Conservation (phyloP, 352 stramenopile genomes). For the Pseudoperonospora humuli region DNA sequence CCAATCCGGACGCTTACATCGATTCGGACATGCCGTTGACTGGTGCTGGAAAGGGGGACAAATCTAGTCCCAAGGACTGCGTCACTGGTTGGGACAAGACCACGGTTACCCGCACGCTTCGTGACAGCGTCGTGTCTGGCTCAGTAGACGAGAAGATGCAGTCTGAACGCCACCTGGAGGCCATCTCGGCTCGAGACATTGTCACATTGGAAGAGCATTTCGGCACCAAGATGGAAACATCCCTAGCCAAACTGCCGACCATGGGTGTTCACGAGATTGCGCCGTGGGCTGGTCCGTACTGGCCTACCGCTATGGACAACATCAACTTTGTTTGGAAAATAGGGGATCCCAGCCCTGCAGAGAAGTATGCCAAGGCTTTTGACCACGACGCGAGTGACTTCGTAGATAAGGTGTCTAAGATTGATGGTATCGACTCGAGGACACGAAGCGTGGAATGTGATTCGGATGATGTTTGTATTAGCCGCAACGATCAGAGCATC, state of each 20-base stretch:
- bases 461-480: neutral
- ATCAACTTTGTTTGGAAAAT: slow-evolving; percentile 9
- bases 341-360: slow-evolving; percentile 26
- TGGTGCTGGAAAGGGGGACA: neutral
- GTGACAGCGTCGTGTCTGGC: too few species aligned
- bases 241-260: slow-evolving; percentile 16
- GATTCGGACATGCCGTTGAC: slow-evolving; percentile 5
- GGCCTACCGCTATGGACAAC: neutral
- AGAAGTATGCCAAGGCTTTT: slow-evolving; percentile 49
- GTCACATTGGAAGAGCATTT: neutral
- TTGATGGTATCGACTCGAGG: slow-evolving; percentile 23
- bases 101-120: too few species aligned
- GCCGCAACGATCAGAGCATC: neutral
- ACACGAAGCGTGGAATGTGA: neutral
- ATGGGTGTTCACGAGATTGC: neutral
- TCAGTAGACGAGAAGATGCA: neutral
- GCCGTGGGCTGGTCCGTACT: slow-evolving; percentile 32
- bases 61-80: neutral
- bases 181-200: neutral
- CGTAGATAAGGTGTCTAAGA: slow-evolving; percentile 29
- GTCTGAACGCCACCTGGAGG: neutral
- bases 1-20: neutral
- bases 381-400: slow-evolving; percentile 24
- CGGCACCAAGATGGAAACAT: slow-evolving; percentile 2
- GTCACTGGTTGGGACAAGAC: neutral